These are phyloP conservation scores for Salix dunnii DNA, from an alignment of 345 rosid genomes.

Conservation along the genomic window DNA sequence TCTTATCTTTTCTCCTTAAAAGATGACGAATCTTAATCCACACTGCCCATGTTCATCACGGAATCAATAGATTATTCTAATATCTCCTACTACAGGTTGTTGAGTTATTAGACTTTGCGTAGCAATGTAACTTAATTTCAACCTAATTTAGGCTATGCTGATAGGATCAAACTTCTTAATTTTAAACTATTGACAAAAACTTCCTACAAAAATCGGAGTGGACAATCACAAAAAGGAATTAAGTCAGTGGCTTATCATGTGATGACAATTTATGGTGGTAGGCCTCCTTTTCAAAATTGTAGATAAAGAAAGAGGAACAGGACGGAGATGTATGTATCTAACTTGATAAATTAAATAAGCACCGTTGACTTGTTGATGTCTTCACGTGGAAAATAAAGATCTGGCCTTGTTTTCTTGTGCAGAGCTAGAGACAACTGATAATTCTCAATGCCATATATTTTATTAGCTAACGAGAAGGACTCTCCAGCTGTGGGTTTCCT, in stretches of 20 bases:
- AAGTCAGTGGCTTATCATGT: neutral
- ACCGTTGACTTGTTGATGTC: constrained; percentile 29
- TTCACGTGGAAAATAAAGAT: constrained; percentile 30
- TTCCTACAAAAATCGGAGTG: neutral
- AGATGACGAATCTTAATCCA: neutral
- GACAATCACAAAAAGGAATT: neutral
- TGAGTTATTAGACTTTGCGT: neutral
- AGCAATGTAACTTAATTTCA: neutral
- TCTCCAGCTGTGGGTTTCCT: constrained; percentile 39
- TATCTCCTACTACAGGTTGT: neutral
- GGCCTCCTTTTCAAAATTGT: constrained; percentile 10
- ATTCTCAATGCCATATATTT: constrained; percentile 25
- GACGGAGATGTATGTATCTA: neutral
- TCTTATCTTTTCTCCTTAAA: neutral
- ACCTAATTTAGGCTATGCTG: neutral
- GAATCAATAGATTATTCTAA: neutral
- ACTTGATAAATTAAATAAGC: neutral
- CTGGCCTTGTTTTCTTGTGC: constrained; percentile 1
- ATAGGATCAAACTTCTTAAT: neutral
- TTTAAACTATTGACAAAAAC: neutral
- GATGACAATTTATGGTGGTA: neutral
- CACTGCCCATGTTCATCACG: neutral
- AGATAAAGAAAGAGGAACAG: constrained; percentile 1
- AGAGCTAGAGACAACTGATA: constrained; percentile 26
- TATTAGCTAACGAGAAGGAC: constrained; percentile 22